Conservation (phyloP, 2,329 filamentous ascomycete genomes). For the Aspergillus viridinutans region DNA sequence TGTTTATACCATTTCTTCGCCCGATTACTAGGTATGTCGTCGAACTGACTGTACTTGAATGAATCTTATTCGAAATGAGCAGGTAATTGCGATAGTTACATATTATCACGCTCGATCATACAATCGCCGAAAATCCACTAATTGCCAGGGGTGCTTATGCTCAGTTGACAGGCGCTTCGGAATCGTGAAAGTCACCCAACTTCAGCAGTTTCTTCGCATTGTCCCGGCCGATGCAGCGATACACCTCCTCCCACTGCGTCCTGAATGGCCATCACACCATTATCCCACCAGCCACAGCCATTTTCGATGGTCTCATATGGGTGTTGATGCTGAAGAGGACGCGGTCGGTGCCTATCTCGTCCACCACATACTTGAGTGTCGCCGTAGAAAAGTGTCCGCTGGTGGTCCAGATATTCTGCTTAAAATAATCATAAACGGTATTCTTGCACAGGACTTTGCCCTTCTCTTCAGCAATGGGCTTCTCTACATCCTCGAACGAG, state of each 20-base stretch:
- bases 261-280: constrained; percentile 6
- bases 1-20: not conserved
- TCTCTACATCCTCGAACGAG: constrained; percentile 23
- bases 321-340: constrained; percentile 30
- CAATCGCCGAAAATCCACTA: not conserved
- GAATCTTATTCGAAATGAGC: not conserved
- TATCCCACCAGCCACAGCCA: constrained; percentile 36
- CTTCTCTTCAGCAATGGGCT: constrained; percentile 12
- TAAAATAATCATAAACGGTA: constrained; percentile 33
- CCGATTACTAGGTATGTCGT: not conserved
- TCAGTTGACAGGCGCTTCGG: constrained; percentile 3
- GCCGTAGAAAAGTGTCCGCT: constrained; percentile 30
- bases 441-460: constrained; percentile 26
- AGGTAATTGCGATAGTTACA: not conserved
- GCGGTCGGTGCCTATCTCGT: constrained; percentile 23
- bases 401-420: constrained; percentile 30
- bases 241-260: constrained; percentile 18
- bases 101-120: not conserved
- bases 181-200: constrained; percentile 14
- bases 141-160: not conserved
- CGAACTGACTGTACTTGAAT: not conserved
- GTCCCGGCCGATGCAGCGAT: constrained; percentile 35
- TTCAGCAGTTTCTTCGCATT: constrained; percentile 38
- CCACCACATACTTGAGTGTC: constrained; percentile 25
- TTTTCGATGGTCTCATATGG: constrained; percentile 28